Percentiles rank a stretch among this genome's conserved stretches.
Conservation (phyloP, 192 early-diverging fungal genomes). For the Phlyctochytrium bullatum region DNA sequence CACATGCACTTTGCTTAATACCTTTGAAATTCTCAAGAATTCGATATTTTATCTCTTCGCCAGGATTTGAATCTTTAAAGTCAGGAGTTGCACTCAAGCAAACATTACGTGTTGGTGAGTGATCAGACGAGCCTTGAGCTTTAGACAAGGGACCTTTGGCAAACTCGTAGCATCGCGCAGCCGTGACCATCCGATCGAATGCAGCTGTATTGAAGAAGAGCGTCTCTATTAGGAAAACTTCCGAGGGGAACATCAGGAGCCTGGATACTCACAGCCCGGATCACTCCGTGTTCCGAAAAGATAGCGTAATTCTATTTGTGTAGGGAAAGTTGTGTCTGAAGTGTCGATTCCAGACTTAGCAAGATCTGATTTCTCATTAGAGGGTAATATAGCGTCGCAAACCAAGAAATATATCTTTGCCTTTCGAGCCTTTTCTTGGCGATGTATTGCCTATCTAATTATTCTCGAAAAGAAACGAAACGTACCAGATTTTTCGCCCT, state of each 20-base stretch:
- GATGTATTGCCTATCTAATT: no score
- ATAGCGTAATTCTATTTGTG: slow-evolving; percentile 22
- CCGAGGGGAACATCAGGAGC: not conserved
- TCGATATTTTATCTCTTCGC: slow-evolving; percentile 34
- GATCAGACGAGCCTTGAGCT: not conserved
- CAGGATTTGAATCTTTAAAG: slow-evolving; percentile 15
- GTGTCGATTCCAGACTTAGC: no score
- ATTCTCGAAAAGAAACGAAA: no score
- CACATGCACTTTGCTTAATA: not conserved
- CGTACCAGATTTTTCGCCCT: no score
- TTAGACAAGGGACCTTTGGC: slow-evolving; percentile 10
- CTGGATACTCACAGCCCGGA: not conserved
- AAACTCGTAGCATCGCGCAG: slow-evolving; percentile 27
- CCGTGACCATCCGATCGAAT: slow-evolving; percentile 32
- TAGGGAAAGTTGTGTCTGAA: slow-evolving; percentile 20
- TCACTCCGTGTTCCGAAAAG: slow-evolving; percentile 25
- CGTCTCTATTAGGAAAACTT: not conserved
- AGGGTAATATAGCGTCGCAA: no score
- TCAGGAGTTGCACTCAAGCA: not conserved
- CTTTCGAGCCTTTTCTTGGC: no score
- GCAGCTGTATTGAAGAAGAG: slow-evolving; percentile 14
- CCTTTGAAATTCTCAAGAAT: slow-evolving; percentile 43
- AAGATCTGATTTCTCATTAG: no score
- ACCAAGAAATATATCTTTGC: no score
- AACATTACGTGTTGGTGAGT: slow-evolving; percentile 12